Evolutionary conservation across 768 basidiomycete species (phyloP).

Genomic region (Suillus sp.): DNA sequence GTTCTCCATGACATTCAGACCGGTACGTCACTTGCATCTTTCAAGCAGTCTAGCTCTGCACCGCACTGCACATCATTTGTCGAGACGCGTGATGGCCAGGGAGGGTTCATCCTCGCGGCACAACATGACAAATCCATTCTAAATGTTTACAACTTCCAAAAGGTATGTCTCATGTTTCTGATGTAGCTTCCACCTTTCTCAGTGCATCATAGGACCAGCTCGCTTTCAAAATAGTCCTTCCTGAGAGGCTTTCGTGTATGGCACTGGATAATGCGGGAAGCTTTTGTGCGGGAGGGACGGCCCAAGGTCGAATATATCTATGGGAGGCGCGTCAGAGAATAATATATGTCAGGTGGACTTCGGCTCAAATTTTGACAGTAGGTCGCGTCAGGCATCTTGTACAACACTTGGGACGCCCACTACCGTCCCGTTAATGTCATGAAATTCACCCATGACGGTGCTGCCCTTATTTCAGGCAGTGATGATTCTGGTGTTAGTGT

Average conservation of each 20-base stretch:
- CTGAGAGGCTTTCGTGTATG: conserved; percentile 86
- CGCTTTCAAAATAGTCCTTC: conserved; percentile 79
- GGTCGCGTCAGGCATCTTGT: conserved; percentile 92
- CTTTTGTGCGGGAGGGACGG: conserved; percentile 87
- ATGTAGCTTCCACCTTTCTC: neutral
- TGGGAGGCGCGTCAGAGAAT: conserved; percentile 79
- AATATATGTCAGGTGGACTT: neutral
- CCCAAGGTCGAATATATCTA: conserved; percentile 86
- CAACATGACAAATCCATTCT: conserved; percentile 89
- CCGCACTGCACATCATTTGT: conserved; percentile 69
- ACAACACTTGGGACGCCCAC: conserved; percentile 92
- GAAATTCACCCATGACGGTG: conserved; percentile 81
- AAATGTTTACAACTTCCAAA: conserved; percentile 93
- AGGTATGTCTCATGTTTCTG: conserved; percentile 49
- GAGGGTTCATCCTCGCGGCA: conserved; percentile 81
- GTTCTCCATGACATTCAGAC: conserved; percentile 82
- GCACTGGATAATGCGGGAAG: conserved; percentile 70
- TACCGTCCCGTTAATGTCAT: conserved; percentile 87
- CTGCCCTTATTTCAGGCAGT: conserved; percentile 78
- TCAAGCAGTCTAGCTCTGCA: conserved; percentile 79
- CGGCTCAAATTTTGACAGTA: conserved; percentile 37
- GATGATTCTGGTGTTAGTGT: conserved; percentile 89
- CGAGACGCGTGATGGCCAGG: conserved; percentile 68
- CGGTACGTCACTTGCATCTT: conserved; percentile 73
- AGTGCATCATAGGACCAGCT: conserved; percentile 77